Evolutionary conservation across 2,329 filamentous ascomycete genomes (phyloP).

Genomic region (Colletotrichum godetiae): DNA sequence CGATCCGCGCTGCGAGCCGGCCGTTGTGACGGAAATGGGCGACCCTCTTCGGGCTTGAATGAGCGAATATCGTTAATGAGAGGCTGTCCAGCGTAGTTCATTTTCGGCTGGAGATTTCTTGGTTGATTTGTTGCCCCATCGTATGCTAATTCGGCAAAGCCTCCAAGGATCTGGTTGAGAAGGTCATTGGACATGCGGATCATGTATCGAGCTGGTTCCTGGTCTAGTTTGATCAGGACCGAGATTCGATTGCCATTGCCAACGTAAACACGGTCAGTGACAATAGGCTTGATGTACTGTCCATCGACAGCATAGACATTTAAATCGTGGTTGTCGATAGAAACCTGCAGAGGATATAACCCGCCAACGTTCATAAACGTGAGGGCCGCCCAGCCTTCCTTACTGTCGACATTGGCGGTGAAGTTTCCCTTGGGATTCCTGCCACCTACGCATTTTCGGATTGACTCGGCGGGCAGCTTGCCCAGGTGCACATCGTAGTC

Average conservation of each 20-base stretch:
- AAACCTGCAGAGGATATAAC: slow-evolving; percentile 39
- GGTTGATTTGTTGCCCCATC: not conserved
- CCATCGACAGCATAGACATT: slow-evolving; percentile 57
- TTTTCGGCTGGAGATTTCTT: not conserved
- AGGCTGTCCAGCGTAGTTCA: slow-evolving; percentile 11
- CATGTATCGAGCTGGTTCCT: slow-evolving; percentile 48
- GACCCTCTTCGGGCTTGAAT: slow-evolving; percentile 5
- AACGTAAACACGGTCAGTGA: slow-evolving; percentile 38
- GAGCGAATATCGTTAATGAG: not conserved
- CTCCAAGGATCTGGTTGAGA: slow-evolving; percentile 4
- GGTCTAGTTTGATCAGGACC: slow-evolving; percentile 53
- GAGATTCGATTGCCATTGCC: slow-evolving; percentile 53
- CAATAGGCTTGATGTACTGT: slow-evolving; percentile 50
- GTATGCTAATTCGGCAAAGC: slow-evolving; percentile 9
- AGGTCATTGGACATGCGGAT: slow-evolving; percentile 41
- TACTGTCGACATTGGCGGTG: not conserved
- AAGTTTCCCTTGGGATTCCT: not conserved
- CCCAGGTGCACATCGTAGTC: not conserved
- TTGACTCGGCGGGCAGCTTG: not conserved
- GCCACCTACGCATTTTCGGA: not conserved
- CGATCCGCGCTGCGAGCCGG: not conserved
- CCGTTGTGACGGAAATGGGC: not conserved
- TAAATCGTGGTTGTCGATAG: slow-evolving; percentile 56
- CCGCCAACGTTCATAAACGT: slow-evolving; percentile 9
- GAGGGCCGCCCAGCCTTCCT: not conserved